Evolutionary conservation across 805 yeast genomes (phyloP).

Genomic region (Alloascoidea hylecoeti): DNA sequence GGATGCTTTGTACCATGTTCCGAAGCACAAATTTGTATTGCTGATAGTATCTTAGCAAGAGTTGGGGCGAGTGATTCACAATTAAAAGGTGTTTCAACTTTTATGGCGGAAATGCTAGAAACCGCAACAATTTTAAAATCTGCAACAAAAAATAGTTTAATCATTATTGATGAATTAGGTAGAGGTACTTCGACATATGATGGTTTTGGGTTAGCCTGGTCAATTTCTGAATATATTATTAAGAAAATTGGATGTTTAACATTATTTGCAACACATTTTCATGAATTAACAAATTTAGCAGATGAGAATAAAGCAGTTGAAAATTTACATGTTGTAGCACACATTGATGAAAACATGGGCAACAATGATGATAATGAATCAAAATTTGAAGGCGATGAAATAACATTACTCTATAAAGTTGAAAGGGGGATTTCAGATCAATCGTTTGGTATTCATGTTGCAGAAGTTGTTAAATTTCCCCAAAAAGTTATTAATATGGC

Average conservation of each 20-base stretch:
- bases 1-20: slow-evolving; percentile 81
- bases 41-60: slow-evolving; percentile 87
- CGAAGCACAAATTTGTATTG: slow-evolving; percentile 66
- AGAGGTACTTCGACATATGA: slow-evolving; percentile 91
- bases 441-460: slow-evolving; percentile 96
- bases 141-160: slow-evolving; percentile 65
- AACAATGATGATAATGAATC: slow-evolving; percentile 15
- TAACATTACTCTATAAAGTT: slow-evolving; percentile 84
- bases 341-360: slow-evolving; percentile 37
- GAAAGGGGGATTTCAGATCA: slow-evolving; percentile 93
- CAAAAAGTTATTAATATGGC: slow-evolving; percentile 87
- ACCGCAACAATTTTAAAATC: slow-evolving; percentile 76
- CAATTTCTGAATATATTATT: slow-evolving; percentile 79
- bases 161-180: slow-evolving; percentile 90
- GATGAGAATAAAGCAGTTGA: slow-evolving; percentile 44
- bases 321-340: slow-evolving; percentile 90
- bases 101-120: slow-evolving; percentile 94
- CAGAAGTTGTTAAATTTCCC: slow-evolving; percentile 91
- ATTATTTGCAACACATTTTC: slow-evolving; percentile 94
- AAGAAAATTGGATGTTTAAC: slow-evolving; percentile 62
- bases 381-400: slow-evolving; percentile 31
- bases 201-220: slow-evolving; percentile 97
- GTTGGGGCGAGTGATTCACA: slow-evolving; percentile 99
- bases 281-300: slow-evolving; percentile 77
- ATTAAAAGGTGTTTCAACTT: slow-evolving; percentile 90